A percentile compares a stretch with the other conserved stretches of the same genome.
These are phyloP conservation scores for Rostrohypoxylon terebratum DNA, from an alignment of 495 filamentous ascomycete genomes.

Conservation along the genomic window DNA sequence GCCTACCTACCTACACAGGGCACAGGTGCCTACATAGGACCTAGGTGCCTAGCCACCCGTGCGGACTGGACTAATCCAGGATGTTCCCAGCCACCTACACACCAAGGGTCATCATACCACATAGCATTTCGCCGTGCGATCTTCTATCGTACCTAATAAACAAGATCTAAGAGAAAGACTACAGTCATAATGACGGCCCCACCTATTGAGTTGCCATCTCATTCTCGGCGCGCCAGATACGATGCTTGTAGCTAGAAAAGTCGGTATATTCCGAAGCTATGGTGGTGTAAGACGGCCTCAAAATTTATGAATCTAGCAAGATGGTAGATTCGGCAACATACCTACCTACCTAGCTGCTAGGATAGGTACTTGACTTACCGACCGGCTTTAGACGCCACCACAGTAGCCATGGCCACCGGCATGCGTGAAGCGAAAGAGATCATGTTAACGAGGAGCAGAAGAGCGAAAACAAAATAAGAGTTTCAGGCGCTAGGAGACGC, in stretches of 20 bases:
- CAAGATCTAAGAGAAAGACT: conserved; percentile 34
- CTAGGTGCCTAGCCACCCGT: too few relatives aligned
- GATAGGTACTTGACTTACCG: conserved; percentile 6
- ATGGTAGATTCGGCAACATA: conserved; percentile 10
- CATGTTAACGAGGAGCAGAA: background rate
- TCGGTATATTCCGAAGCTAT: background rate
- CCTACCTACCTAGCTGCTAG: background rate
- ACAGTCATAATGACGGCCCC: conserved; percentile 33
- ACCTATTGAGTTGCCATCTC: conserved; percentile 8
- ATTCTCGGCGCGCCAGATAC: conserved; percentile 33
- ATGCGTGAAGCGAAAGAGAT: conserved; percentile 9
- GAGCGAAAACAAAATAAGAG: background rate
- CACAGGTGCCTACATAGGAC: too few relatives aligned
- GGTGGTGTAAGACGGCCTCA: background rate
- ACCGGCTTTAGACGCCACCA: background rate
- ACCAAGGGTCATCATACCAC: conserved; percentile 31
- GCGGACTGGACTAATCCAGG: conserved; percentile 29
- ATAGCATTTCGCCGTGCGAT: conserved; percentile 35
- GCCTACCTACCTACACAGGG: too few relatives aligned
- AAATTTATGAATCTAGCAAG: background rate
- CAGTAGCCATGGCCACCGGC: conserved; percentile 4
- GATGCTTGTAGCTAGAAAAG: background rate
- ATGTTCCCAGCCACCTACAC: conserved; percentile 5
- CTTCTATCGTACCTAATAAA: conserved; percentile 33
- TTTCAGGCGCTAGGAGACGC: background rate